Conservation (phyloP, 352 stramenopile species). For the Globisporangium cederbergense region DNA sequence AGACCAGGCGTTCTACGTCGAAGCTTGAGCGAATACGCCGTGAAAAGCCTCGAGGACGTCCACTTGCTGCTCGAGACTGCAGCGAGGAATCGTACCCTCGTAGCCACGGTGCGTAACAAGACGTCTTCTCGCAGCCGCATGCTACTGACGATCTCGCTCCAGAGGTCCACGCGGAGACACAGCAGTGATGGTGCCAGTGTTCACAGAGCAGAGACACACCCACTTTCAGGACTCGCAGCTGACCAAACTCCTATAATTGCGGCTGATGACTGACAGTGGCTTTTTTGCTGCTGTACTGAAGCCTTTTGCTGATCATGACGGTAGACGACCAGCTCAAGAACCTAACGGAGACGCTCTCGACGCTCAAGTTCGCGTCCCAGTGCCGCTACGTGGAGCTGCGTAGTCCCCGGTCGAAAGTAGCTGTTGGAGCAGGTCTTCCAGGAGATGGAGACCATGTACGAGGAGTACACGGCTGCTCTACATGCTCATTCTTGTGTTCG, state of each 20-base stretch:
- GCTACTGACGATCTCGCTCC: slow-evolving; percentile 56
- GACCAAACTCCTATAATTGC: slow-evolving; percentile 61
- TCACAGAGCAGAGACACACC: slow-evolving; percentile 30
- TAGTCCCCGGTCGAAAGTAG: slow-evolving; percentile 16
- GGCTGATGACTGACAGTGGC: slow-evolving; percentile 42
- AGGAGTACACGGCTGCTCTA: slow-evolving; percentile 44
- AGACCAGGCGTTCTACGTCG: slow-evolving; percentile 57
- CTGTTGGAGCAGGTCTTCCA: slow-evolving; percentile 44
- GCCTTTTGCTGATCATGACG: slow-evolving; percentile 58
- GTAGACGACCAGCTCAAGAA: slow-evolving; percentile 52
- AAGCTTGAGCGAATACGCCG: slow-evolving; percentile 48
- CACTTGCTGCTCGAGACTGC: slow-evolving; percentile 44
- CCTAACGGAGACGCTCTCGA: slow-evolving; percentile 63
- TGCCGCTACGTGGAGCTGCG: slow-evolving; percentile 59
- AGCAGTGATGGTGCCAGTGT: not conserved
- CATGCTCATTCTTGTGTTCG: slow-evolving; percentile 25
- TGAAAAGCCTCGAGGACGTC: slow-evolving; percentile 44
- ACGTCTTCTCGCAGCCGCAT: slow-evolving; percentile 74
- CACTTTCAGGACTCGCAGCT: slow-evolving; percentile 73
- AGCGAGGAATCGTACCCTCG: slow-evolving; percentile 47
- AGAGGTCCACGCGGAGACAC: slow-evolving; percentile 5
- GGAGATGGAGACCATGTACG: slow-evolving; percentile 49
- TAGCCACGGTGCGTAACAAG: slow-evolving; percentile 54
- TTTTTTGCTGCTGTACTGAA: not conserved
- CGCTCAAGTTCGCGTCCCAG: slow-evolving; percentile 72